Conservation (phyloP, 1,139 yeast genomes). For the Candida sojae region DNA sequence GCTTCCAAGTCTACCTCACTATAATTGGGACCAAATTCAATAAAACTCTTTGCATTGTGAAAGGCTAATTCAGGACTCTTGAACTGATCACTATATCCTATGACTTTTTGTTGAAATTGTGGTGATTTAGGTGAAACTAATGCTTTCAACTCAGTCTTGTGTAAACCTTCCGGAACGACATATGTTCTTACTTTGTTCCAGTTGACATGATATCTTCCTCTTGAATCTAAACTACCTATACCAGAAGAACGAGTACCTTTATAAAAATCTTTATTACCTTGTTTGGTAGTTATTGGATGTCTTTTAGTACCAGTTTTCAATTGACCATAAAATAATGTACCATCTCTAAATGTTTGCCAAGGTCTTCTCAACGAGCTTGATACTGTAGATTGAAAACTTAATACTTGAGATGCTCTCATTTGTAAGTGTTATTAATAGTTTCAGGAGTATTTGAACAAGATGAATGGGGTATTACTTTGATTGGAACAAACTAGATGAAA, state of each 20-base stretch:
- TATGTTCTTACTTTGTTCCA: conserved; percentile 90
- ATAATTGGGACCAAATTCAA: conserved; percentile 66
- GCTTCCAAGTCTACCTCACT: conserved; percentile 40
- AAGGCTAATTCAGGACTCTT: conserved; percentile 75
- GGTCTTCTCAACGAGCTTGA: conserved; percentile 68
- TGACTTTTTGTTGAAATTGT: conserved; percentile 63
- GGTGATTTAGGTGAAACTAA: conserved; percentile 73
- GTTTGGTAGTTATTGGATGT: conserved; percentile 83
- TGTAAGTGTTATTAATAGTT: too few relatives aligned
- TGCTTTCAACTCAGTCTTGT: conserved; percentile 58
- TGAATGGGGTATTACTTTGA: too few relatives aligned
- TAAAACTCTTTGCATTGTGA: conserved; percentile 70
- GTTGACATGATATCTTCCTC: conserved; percentile 75
- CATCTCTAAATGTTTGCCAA: conserved; percentile 85
- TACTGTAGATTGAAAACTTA: conserved; percentile 56
- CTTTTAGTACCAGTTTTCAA: conserved; percentile 82
- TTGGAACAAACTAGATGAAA: too few relatives aligned
- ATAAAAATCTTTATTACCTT: conserved; percentile 91
- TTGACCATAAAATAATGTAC: conserved; percentile 79
- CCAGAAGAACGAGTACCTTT: conserved; percentile 97
- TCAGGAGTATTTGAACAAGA: too few relatives aligned
- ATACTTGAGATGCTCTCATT: conserved; percentile 59
- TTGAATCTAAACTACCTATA: conserved; percentile 74
- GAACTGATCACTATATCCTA: conserved; percentile 72
- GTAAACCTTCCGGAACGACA: conserved; percentile 68